Evolutionary conservation across 2,329 filamentous ascomycete species (phyloP), one percentile per base, ranked within the genome.

Genomic region (Fusarium nematophilum): DNA sequence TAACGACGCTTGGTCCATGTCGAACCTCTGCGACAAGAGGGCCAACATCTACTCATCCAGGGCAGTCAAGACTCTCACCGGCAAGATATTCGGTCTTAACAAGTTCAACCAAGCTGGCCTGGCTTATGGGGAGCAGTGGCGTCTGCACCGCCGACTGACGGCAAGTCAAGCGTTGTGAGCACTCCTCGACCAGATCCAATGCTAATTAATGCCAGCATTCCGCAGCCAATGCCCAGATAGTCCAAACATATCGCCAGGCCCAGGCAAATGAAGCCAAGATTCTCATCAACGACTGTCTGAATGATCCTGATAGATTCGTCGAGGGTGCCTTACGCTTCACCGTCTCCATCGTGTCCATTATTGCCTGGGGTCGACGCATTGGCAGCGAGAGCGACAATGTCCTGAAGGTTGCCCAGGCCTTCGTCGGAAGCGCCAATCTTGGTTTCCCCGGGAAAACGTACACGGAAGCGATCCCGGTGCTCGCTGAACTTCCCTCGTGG

Each of bases 1-100:
- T 31, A 54, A 54, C n/a, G 51, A 54, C 29, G 44, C 51, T 11
- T 54, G 44, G 51, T 54, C 51, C n/a, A 54, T 54, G 51, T 48
- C 51, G 21, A 30, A 54, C 23, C 18, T 54, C 23, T 54, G 51
- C n/a, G 51, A 54, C 10, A 54, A 54, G 17, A 30, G 37, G 6
- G 51, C 51, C 13, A 54, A 54, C 14, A 33, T 54, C 18, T 54
- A 54, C 34, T 54, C 51, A 9, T 54, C 51, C 8, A 17, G 51
- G 9, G 34, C 44, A 5, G 27, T 54, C n/a, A 54, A 54, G 29
- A 54, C 43, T 1, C 14, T 54, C 6, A 48, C 51, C 3, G 51
- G 51, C 11, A 54, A 54, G 25, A 37, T 54, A 13, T 54, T 54
- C 14, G 51, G 51, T 3, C 44, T 54, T 3, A 34, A 44, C 23